phyloP scores from a whole-genome alignment of 192 early-diverging fungal species.

The Backusella luteola region DNA sequence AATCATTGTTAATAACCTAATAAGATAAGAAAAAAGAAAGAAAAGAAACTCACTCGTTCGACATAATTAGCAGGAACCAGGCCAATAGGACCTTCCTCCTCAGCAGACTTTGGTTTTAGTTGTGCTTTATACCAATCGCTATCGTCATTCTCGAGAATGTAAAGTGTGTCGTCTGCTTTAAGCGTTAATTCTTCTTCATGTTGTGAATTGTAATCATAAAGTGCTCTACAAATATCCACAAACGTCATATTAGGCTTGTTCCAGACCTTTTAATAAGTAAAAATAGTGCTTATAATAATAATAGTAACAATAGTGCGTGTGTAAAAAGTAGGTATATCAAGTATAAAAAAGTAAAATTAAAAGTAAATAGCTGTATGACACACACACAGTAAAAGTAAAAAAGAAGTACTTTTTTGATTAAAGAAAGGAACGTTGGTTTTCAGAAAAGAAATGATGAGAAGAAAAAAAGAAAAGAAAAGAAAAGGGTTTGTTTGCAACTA shows the following conservation, averaged over 20 bases:
- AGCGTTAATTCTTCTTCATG: conserved; percentile 86
- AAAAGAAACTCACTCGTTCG: conserved; percentile 40
- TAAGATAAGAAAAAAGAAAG: neutral
- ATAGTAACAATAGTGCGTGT: neutral
- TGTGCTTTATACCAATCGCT: conserved; percentile 91
- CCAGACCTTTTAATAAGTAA: neutral
- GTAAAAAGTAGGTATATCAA: neutral
- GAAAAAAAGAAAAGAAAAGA: neutral
- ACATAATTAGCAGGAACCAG: conserved; percentile 92
- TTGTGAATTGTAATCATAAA: conserved; percentile 89
- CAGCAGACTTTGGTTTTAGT: conserved; percentile 53
- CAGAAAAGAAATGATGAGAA: conserved; percentile 3
- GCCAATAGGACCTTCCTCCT: conserved; percentile 58
- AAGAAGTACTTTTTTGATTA: neutral
- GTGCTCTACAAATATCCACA: conserved; percentile 64
- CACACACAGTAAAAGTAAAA: neutral
- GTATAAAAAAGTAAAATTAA: neutral
- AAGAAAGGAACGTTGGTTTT: neutral
- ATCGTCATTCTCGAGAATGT: conserved; percentile 86
- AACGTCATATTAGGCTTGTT: conserved; percentile 36
- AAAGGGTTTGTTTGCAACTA: neutral
- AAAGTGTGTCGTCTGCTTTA: conserved; percentile 83
- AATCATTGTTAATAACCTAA: neutral
- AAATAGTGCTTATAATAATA: neutral
- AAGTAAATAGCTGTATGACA: neutral